phyloP scores from a whole-genome alignment of 2,329 filamentous ascomycete genomes.

The Alternaria brassicicola region DNA sequence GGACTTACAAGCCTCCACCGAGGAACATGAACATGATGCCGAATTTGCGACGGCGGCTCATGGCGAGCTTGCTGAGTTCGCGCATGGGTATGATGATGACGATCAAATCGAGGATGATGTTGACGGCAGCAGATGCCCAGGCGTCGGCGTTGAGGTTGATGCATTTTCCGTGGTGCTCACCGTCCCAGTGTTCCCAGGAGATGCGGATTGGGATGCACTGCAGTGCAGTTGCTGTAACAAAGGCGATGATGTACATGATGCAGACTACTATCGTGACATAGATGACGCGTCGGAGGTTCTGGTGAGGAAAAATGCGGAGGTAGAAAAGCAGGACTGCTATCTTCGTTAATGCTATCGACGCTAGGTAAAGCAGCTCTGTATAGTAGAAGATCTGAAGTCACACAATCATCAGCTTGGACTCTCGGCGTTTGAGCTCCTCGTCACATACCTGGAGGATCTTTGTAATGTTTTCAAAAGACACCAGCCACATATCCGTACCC shows the following conservation, averaged over 20 bases:
- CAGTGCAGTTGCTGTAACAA: conserved; percentile 21
- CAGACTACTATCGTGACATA: conserved; percentile 23
- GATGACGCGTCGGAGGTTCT: conserved; percentile 20
- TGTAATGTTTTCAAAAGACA: conserved; percentile 53
- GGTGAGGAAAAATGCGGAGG: conserved; percentile 39
- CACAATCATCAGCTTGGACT: background rate
- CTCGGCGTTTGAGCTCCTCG: too few species aligned
- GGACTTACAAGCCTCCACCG: conserved; percentile 49
- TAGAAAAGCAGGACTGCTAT: conserved; percentile 41
- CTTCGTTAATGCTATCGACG: conserved; percentile 31
- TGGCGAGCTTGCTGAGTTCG: conserved; percentile 37
- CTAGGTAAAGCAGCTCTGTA: conserved; percentile 29
- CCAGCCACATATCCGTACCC: conserved; percentile 59
- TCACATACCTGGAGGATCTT: conserved; percentile 47
- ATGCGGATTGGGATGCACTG: conserved; percentile 33
- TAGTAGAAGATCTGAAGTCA: conserved; percentile 29
- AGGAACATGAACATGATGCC: conserved; percentile 49
- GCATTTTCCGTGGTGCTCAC: conserved; percentile 32
- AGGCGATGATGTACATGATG: conserved; percentile 26
- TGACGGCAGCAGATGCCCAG: conserved; percentile 37
- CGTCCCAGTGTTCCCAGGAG: conserved; percentile 37
- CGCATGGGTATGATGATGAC: conserved; percentile 42
- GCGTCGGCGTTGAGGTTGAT: conserved; percentile 33
- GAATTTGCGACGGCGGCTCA: conserved; percentile 38
- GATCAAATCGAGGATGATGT: conserved; percentile 42